Evolutionary conservation across 352 stramenopile genomes (phyloP).

Genomic region (Pythium sukuiense): DNA sequence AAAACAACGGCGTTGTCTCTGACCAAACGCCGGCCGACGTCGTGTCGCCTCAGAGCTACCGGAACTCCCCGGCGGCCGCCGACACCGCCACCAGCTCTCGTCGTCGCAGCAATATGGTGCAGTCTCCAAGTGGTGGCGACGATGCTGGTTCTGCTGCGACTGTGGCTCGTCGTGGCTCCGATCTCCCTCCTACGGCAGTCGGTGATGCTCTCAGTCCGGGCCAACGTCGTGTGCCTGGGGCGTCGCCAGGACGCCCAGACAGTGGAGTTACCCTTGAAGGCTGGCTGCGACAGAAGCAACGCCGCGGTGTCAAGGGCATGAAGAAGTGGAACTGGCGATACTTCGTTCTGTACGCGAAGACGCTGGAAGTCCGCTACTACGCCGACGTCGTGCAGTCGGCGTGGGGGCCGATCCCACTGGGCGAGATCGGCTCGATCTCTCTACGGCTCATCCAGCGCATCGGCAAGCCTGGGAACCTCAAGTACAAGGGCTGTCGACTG

Average conservation of each 20-base stretch:
- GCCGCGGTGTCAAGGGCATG: constrained; percentile 71
- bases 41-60: constrained; percentile 15
- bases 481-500: constrained; percentile 83
- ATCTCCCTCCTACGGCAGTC: constrained; percentile 10
- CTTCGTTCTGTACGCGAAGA: constrained; percentile 76
- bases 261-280: constrained; percentile 78
- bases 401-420: constrained; percentile 71
- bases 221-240: constrained; percentile 52
- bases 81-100: background rate
- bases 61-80: background rate
- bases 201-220: constrained; percentile 41
- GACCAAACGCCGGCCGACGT: constrained; percentile 20
- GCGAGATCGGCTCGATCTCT: constrained; percentile 79
- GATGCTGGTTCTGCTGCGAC: background rate
- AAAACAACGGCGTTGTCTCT: constrained; percentile 12
- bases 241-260: constrained; percentile 47
- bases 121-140: constrained; percentile 12
- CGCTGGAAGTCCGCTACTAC: constrained; percentile 81
- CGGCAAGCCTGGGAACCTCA: constrained; percentile 71
- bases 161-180: constrained; percentile 27
- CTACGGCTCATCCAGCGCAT: constrained; percentile 82
- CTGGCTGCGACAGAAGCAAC: constrained; percentile 82
- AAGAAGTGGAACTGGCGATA: constrained; percentile 87
- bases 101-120: constrained; percentile 21
- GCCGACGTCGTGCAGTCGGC: constrained; percentile 75